Evolutionary conservation across 345 rosid genomes (phyloP), one percentile per base, ranked within the genome.

Genomic region (Rhizophora apiculata): DNA sequence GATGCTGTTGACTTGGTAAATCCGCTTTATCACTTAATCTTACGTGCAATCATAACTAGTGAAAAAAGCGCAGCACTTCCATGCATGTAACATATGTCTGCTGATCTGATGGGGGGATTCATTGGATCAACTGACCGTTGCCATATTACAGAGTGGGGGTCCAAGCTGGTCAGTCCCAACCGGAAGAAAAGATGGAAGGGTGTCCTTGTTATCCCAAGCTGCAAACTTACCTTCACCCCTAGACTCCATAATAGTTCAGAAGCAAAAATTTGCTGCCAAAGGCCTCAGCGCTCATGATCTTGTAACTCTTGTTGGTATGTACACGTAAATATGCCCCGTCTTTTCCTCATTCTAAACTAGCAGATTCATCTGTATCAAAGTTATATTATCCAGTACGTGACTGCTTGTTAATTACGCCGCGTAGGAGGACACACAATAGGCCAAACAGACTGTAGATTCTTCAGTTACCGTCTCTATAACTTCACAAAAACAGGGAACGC

Each of bases 141-240:
- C 20, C n/a, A 20, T 37, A 39, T 59, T 37, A 11, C 62, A 87
- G 95, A 89, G 84, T 64, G 78, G 69, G 49, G 96, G 92, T 7
- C 92, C 90, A 64, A 86, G 85, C 60, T 90, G 93, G 96, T 5
- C 69, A 55, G 92, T 88, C 27, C 91, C 89, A 56, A 88, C 92
- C 4, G 93, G 96, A 13, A 80, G 92, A 73, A 88, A 85, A 83
- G 94, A 90, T 63, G 92, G 96, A 21, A 84, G 84, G 60, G 71
- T 85, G n/a, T 88, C 92, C 22, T 76, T 65, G 46, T 76, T 90
- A 18, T 75, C 86, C 9, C 82, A 86, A 72, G 86, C 75, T 26
- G 55, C 85, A 21, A 84, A 68, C 70, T 81, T 84, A 70, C 93
- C 93, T 21, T 85, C 92, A 34, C 90, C 88, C 43, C 75, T 85